Base-by-base conservation (phyloP, 2,329 filamentous ascomycete genomes). In the Colletotrichum musae region DNA sequence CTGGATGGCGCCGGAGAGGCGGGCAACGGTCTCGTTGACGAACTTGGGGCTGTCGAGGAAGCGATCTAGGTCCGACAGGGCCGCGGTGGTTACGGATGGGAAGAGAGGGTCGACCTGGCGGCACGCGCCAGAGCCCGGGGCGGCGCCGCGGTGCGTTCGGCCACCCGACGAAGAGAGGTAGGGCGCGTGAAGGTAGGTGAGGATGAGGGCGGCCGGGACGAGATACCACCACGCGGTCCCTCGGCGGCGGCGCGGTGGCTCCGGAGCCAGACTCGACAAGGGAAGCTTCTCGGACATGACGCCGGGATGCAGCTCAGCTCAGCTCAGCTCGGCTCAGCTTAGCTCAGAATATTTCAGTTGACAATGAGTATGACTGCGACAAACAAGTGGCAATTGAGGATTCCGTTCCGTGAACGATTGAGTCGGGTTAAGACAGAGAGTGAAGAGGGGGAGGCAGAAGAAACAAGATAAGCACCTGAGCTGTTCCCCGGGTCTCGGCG, bases 1-100 rank as follows among this genome's bases (percentile, higher is more conserved):
- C 73, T 85, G 83, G 36, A 91, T 81, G 24, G 85, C 81, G 4
- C 81, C 80, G 15, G 84, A 76, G 67, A 88, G 52, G 60, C 76
- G 77, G 56, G 70, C 64, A 43, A 80, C 69, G 15, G 79, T 77
- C 52, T 77, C 76, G 39, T 78, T 76, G 39, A 76, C 74, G 68
- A 81, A 81, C 39, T 74, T 72, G 45, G 74, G 57, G 2, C 78
- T 79, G 12, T 71, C 58, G 21, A 81, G 63, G 68, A 75, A 78
- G 3, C 72, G 68, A 54, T 81, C 79, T 75, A 81, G 77, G 50
- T 75, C 60, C 16, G 70, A 71, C 39, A 81, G 75, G 4, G 73
- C 70, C 0, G 74, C 56, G 7, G 70, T 77, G 54, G 73, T 69
- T 41, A 72, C 71, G 28, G 66, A 68, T 0, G 80, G 79, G 47